Base-by-base conservation (phyloP, 257 asterid genomes). In the Solanum virginianum region DNA sequence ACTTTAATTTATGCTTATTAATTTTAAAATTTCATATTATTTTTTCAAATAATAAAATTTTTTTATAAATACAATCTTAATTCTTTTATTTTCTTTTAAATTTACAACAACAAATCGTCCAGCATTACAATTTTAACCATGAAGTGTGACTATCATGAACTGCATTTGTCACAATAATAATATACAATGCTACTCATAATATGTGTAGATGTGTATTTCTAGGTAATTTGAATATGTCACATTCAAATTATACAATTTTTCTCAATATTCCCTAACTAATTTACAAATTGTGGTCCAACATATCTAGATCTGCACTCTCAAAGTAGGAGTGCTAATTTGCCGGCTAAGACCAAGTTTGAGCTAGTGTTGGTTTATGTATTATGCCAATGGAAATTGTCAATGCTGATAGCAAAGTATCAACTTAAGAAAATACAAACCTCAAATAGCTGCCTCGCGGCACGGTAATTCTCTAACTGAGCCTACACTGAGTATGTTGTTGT, bases 381-480 rank as follows among this genome's bases (percentile, higher is more conserved):
- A 62, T 22, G 70, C 39, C 70, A 51, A 77, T 24, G 4, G 22
- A 2, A 22, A 74, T 45, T 8, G 0, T 74, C 81, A 22, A 22
- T 74, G 60, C 22, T 0, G 41, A 74, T 74, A 1, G 0, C 43
- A 82, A 55, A 66, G 47, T 18, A 17, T 57, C 45, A 77, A 77
- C 47, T 51, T 77, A 15, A 8, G 65, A 53, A 74, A 82, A 14
- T 65, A 82, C 86, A 15, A 56, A 94, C 99, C 99, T 96, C 96
- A 51, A 96, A 96, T 54, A 93, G 98, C 84, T 80, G 85, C 90
- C 92, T 87, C 65, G 98, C 99, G n/a, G 89, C 82, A 20, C 69
- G 60, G 72, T 75, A 88, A 66, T 96, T 95, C 91, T 92, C 97
- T 89, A 85, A 93, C 59, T 90, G 97, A 51, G 92, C 98, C 93